Percentiles rank a stretch among this genome's conserved stretches.
These are phyloP conservation scores for Chaetomium sp. DNA, from an alignment of 2,329 filamentous ascomycete genomes.

Conservation along the genomic window DNA sequence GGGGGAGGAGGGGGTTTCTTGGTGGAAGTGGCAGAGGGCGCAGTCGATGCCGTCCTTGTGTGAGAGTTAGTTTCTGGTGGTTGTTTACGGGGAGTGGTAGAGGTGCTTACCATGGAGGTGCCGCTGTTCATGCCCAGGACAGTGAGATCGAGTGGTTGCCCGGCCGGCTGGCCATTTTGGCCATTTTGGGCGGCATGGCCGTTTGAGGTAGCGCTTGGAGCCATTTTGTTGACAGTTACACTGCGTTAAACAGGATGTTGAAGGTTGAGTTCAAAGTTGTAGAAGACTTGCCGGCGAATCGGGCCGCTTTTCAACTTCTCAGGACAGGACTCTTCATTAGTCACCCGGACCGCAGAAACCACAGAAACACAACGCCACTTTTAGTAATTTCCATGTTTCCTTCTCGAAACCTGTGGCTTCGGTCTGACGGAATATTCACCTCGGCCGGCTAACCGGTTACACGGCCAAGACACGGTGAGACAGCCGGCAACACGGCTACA, in stretches of 20 bases:
- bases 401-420: no score
- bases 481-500: background rate
- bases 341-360: background rate
- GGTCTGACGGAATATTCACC: no score
- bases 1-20: constrained; percentile 43
- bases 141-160: constrained; percentile 39
- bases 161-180: background rate
- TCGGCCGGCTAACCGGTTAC: background rate
- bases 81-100: background rate
- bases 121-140: constrained; percentile 50
- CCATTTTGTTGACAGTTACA: background rate
- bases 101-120: constrained; percentile 38
- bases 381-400: background rate
- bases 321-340: background rate
- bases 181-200: background rate
- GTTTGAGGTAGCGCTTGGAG: background rate
- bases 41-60: constrained; percentile 50
- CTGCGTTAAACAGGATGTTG: no score
- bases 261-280: no score
- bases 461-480: background rate
- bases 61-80: constrained; percentile 28
- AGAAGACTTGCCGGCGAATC: background rate
- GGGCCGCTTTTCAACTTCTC: background rate
- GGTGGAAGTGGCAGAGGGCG: constrained; percentile 50
- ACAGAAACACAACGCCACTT: background rate